Base-by-base conservation (phyloP, 2,329 filamentous ascomycete genomes). In the Rhynchosporium agropyri region DNA sequence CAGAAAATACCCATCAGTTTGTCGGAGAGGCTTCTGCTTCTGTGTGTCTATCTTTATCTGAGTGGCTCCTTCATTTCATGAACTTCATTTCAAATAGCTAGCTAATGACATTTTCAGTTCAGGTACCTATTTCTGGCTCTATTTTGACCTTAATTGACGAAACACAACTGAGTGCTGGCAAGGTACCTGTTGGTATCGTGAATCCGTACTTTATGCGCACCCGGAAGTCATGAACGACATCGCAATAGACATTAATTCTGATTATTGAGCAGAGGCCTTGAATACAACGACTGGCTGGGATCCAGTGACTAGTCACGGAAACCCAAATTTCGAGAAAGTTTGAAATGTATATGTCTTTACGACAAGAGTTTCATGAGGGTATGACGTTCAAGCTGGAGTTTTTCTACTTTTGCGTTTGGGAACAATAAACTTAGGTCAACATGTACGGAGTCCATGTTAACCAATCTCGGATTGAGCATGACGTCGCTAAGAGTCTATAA, bases 101-200 rank as follows among this genome's bases (percentile, higher is more conserved):
- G 46, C 26, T 58, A 53, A 12, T 57, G 51, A 20, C 43, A 53
- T n/a, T 53, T 46, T 29, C 43, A 38, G 3, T 45, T 38, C 36
- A 50, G 48, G 48, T 33, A 6, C 63, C 63, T 8, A 59, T 62
- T 13, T 56, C 62, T 13, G 63, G 46, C 2, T 29, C 46, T n/a
- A 15, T 64, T 9, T 36, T 64, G 15, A 54, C 53, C n/a, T 31
- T 64, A 4, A 61, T 64, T 15, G 61, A 64, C 31, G 54, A 59
- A 40, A 13, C 58, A n/a, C 51, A 51, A 15, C 12, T 61, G 7
- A 56, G 56, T 29, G 51, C 20, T 36, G 50, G 50, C 7, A 61
- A 56, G 43, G 40, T n/a, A 7, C 9, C 46, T 15, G 51, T 61
- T 5, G 59, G 51, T 1, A 56, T 61, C 31, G 46, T 61, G 28